Evolutionary conservation across 495 filamentous ascomycete species (phyloP), one percentile per base, ranked within the genome.

Genomic region (Cudoniella acicularis): DNA sequence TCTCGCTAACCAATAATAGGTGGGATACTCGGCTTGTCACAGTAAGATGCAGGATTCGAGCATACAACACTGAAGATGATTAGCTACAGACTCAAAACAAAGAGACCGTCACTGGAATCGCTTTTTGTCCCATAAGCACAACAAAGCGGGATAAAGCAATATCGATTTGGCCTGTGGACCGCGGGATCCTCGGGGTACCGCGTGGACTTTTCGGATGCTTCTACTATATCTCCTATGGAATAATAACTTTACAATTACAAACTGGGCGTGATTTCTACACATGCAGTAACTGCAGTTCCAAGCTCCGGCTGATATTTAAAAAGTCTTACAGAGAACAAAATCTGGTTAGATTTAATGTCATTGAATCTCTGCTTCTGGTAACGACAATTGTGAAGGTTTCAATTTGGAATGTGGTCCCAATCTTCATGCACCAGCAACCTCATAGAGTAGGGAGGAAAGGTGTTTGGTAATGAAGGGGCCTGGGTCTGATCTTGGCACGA

Each of bases 401-500:
- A 3, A 17, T 23, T 48, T 82, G 96, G 86, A 96, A 79, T 36
- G 30, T 36, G 30, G 30, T 79, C 85, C 85, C 75, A 76, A 82
- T 84, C 86, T 91, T 85, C 89, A 96, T 92, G 88, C 91, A 96
- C 90, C 82, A 76, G 76, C 61, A 36, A 76, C 77, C 72, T 83
- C 82, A 84, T 77, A 59, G 77, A 67, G 68, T 23, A 75, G 79
- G 74, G 72, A 70, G 79, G 61, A 74, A 69, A 75, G 77, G 87
- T 90, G 91, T 89, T 96, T 94, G 92, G 89, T 96, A 96, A 92
- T 88, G 83, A 85, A 82, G 77, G 82, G 84, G 87, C 73, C 61
- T 71, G 52, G 48, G 23, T 20, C 78, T 76, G 70, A 70, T 98
- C 86, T 97, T 79, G 94, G 94, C 94, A 98, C 89, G 91, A 87